A percentile compares a stretch with the other conserved stretches of the same genome.
Conservation (phyloP, 176 grass and related monocot genomes). For the Musa acuminata region DNA sequence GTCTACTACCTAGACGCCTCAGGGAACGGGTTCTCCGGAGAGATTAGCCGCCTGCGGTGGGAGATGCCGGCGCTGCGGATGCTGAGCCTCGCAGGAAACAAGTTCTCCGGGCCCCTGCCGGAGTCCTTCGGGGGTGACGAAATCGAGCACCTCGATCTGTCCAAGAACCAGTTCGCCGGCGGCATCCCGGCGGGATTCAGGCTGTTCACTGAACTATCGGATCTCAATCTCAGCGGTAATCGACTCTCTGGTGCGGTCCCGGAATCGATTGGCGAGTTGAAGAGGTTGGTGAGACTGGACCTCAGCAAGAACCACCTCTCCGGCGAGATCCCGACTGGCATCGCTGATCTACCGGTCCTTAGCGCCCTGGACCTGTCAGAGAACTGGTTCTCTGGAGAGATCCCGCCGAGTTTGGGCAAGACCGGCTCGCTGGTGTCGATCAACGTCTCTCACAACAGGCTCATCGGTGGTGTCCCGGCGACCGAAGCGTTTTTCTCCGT, state of each 20-base stretch:
- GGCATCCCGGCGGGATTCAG: background rate
- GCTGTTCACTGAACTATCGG: background rate
- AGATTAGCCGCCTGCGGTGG: background rate
- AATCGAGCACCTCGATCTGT: conserved; percentile 14
- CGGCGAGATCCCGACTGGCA: background rate
- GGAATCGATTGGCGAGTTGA: background rate
- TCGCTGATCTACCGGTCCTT: conserved; percentile 2
- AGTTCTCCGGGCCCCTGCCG: background rate
- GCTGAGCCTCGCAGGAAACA: conserved; percentile 5
- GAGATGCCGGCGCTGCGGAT: conserved; percentile 2
- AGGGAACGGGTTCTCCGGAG: conserved; percentile 6
- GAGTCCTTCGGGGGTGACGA: background rate
- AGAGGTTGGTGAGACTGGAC: background rate
- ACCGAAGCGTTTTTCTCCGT: conserved; percentile 4
- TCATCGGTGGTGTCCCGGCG: background rate
- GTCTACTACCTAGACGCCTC: conserved; percentile 8
- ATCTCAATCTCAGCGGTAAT: conserved; percentile 1
- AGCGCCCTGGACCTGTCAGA: background rate
- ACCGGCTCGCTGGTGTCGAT: background rate
- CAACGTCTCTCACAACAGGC: background rate
- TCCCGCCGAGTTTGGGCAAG: background rate
- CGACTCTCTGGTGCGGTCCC: background rate
- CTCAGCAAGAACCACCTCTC: conserved; percentile 12
- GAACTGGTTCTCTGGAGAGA: background rate
- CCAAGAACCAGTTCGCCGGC: conserved; percentile 2